Percentiles rank a stretch among this genome's conserved stretches.
phyloP scores from a whole-genome alignment of 2,329 filamentous ascomycete species.

The Penicillium sp. region DNA sequence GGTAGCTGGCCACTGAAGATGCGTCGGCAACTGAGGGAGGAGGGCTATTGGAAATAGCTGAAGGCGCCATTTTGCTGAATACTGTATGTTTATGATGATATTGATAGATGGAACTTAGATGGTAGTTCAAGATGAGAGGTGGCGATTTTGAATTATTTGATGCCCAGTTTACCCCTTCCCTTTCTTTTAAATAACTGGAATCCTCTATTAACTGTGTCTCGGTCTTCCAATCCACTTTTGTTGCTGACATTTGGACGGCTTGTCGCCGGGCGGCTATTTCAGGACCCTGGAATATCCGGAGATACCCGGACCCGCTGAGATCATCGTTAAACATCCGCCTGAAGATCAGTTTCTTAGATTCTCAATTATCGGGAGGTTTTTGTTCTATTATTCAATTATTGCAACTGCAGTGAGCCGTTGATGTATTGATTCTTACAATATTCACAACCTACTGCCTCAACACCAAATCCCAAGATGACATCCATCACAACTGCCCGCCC shows the following conservation, averaged over 20 bases:
- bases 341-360: not conserved
- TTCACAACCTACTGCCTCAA: not conserved
- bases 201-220: slow-evolving; percentile 8
- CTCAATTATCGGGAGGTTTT: not conserved
- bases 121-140: not conserved
- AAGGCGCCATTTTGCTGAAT: slow-evolving; percentile 30
- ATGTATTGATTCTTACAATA: not conserved
- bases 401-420: not conserved
- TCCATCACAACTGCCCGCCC: slow-evolving; percentile 23
- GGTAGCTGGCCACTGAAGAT: slow-evolving; percentile 49
- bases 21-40: slow-evolving; percentile 15
- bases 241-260: slow-evolving; percentile 1
- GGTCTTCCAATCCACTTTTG: not conserved
- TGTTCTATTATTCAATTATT: not conserved
- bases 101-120: not conserved
- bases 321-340: slow-evolving; percentile 3
- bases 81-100: not conserved
- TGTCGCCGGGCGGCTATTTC: not conserved
- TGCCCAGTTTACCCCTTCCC: not conserved
- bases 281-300: slow-evolving; percentile 17
- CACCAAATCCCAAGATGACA: slow-evolving; percentile 14
- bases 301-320: slow-evolving; percentile 16
- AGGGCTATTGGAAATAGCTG: slow-evolving; percentile 29
- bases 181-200: slow-evolving; percentile 5
- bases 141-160: not conserved